Conservation (phyloP, 1,284 basidiomycete species). For the Ganoderma meredithae region DNA sequence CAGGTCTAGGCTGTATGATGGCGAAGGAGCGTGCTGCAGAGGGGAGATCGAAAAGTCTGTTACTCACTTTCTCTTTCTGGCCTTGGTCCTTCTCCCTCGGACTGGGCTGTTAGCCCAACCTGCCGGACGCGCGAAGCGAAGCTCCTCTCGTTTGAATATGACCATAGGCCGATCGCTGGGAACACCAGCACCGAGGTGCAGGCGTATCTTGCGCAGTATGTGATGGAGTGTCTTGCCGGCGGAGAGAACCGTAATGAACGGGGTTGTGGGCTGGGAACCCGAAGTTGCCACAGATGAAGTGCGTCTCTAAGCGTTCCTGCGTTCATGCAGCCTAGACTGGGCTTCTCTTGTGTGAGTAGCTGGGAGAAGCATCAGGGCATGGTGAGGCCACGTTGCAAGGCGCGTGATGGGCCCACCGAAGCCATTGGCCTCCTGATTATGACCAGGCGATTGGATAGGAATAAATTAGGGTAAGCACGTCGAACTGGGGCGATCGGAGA, state of each 20-base stretch:
- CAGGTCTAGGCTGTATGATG: too few relatives aligned
- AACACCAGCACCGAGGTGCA: not conserved
- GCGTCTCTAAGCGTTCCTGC: not conserved
- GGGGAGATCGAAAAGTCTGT: slow-evolving; percentile 4
- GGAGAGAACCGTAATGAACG: not conserved
- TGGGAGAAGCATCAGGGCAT: not conserved
- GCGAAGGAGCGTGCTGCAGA: not conserved
- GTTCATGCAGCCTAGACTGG: not conserved
- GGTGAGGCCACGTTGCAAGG: not conserved
- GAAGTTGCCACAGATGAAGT: not conserved
- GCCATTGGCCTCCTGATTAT: not conserved
- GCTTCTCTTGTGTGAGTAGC: not conserved
- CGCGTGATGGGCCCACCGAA: not conserved
- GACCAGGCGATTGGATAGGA: not conserved
- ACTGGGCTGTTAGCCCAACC: not conserved
- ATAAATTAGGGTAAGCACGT: not conserved
- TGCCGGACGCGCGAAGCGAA: not conserved
- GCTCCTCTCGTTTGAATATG: not conserved
- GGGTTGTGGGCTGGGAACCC: not conserved
- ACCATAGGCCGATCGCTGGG: not conserved
- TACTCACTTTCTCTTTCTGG: slow-evolving; percentile 4
- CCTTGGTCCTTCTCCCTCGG: not conserved
- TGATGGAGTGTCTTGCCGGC: not conserved
- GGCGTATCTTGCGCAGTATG: not conserved
- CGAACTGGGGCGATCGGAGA: slow-evolving; percentile 3